A percentile compares a stretch with the other conserved stretches of the same genome.
Evolutionary conservation across 352 stramenopile species (phyloP).

Genomic region (Phytophthora brassicae): DNA sequence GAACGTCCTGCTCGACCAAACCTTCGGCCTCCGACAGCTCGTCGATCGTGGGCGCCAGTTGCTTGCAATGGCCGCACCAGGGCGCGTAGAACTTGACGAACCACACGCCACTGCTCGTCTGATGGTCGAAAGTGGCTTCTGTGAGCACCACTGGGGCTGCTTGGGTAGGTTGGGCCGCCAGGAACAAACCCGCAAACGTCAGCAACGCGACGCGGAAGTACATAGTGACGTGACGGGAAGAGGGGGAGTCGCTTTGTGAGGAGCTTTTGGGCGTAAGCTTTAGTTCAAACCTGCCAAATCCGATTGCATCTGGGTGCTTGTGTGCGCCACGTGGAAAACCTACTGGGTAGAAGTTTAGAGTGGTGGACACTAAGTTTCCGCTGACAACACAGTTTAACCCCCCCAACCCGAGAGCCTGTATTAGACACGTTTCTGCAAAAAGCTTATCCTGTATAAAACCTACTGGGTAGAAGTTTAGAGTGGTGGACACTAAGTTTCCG

Average conservation of each 20-base stretch:
- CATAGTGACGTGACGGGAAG: constrained; percentile 2
- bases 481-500: no score
- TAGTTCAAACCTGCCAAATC: no score
- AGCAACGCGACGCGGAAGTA: constrained; percentile 20
- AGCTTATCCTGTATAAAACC: no score
- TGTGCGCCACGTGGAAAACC: no score
- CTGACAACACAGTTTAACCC: no score
- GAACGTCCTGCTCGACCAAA: constrained; percentile 42
- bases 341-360: no score
- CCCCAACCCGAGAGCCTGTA: no score
- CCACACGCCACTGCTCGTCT: constrained; percentile 60
- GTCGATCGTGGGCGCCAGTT: constrained; percentile 67
- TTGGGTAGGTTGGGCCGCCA: constrained; percentile 20
- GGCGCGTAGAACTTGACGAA: constrained; percentile 87
- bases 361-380: no score
- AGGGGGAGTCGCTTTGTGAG: constrained; percentile 8
- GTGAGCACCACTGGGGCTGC: constrained; percentile 40
- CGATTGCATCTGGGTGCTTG: no score
- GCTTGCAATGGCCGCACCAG: constrained; percentile 87
- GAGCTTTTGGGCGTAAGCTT: no score
- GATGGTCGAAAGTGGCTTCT: constrained; percentile 59
- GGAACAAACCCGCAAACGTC: constrained; percentile 32
- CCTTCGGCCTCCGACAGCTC: constrained; percentile 44
- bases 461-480: no score
- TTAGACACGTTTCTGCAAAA: no score